Percentiles rank a stretch among this genome's conserved stretches.
phyloP scores from a whole-genome alignment of 139 green algal species.

The Tetradesmus lagerheimii region DNA sequence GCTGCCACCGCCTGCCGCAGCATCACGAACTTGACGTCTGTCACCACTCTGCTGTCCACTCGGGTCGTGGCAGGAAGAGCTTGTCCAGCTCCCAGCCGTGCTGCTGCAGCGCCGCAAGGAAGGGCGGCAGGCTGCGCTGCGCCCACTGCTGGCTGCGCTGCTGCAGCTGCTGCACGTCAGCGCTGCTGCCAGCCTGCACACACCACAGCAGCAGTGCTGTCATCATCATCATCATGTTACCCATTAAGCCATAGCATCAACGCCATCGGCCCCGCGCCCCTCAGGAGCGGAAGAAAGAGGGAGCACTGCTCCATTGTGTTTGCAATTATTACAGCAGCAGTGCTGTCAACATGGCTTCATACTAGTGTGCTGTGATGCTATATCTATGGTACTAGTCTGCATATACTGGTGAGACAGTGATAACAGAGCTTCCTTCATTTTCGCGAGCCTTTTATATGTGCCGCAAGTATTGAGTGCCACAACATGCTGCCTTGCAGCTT shows the following conservation, averaged over 20 bases:
- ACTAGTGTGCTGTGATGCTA: background rate
- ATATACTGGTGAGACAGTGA: no score
- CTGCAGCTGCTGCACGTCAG: background rate
- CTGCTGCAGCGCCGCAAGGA: conserved; percentile 45
- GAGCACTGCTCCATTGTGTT: no score
- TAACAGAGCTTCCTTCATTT: no score
- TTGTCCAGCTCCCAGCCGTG: conserved; percentile 57
- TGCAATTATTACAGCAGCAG: no score
- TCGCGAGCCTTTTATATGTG: background rate
- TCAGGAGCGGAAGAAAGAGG: no score
- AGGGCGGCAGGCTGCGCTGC: background rate
- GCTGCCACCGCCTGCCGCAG: no score
- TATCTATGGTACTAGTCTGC: no score
- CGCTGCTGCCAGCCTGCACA: background rate
- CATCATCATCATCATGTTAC: no score
- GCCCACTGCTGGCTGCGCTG: conserved; percentile 17
- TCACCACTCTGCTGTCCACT: conserved; percentile 53
- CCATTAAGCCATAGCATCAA: no score
- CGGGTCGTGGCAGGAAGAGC: conserved; percentile 52
- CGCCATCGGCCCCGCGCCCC: no score
- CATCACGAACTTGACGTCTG: no score
- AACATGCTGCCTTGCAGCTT: background rate
- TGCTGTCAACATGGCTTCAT: background rate
- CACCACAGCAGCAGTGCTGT: background rate
- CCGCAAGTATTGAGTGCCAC: background rate